Conservation (phyloP, 1,139 yeast genomes). For the Geotrichum carabidarum region DNA sequence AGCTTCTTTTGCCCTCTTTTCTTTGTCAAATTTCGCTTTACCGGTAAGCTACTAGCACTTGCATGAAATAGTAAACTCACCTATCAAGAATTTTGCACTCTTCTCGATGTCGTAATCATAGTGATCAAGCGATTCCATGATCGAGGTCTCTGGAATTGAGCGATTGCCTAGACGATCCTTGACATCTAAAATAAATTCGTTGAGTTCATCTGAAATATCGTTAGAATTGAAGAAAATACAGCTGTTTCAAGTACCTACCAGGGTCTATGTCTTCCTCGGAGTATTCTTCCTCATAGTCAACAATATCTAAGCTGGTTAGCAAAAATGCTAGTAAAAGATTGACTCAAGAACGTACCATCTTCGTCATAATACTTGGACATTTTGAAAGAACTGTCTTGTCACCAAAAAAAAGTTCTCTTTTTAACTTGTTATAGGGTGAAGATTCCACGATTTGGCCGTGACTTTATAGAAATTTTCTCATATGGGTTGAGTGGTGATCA, state of each 20-base stretch:
- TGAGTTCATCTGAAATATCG: slow-evolving; percentile 18
- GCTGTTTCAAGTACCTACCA: background rate
- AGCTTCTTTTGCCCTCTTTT: background rate
- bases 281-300: slow-evolving; percentile 25
- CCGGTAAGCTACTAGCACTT: background rate
- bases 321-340: background rate
- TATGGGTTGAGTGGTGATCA: too few species aligned
- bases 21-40: background rate
- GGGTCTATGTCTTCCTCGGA: slow-evolving; percentile 31
- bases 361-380: slow-evolving; percentile 20
- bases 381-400: background rate
- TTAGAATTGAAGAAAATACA: background rate
- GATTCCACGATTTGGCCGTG: too few species aligned
- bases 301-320: slow-evolving; percentile 22
- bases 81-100: slow-evolving; percentile 50
- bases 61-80: slow-evolving; percentile 32
- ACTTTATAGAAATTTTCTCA: too few species aligned
- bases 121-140: slow-evolving; percentile 58
- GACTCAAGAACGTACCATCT: slow-evolving; percentile 22
- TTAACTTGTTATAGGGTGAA: too few species aligned
- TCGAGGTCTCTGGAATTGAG: slow-evolving; percentile 47
- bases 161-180: slow-evolving; percentile 48
- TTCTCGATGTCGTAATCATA: slow-evolving; percentile 55
- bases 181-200: slow-evolving; percentile 33
- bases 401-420: too few species aligned